Evolutionary conservation across 192 early-diverging fungal species (phyloP).

Genomic region (Diversispora eburnea): DNA sequence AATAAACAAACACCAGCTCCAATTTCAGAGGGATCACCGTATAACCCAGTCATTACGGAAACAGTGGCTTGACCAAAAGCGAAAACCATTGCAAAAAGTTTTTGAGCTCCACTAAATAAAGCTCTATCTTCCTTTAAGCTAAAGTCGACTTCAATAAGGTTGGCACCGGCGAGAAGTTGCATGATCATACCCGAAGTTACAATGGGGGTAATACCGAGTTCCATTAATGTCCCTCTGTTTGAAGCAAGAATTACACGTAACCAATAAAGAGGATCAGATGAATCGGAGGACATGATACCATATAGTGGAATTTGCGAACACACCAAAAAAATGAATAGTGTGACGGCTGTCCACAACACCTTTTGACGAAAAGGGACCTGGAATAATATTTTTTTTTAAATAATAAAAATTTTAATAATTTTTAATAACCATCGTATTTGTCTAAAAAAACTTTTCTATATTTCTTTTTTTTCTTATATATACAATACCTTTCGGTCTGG

Average conservation of each 20-base stretch:
- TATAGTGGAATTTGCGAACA: constrained; percentile 99
- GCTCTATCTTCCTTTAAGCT: constrained; percentile 97
- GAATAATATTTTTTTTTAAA: neutral
- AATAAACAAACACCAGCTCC: constrained; percentile 96
- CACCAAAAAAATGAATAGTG: constrained; percentile 98
- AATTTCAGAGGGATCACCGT: constrained; percentile 93
- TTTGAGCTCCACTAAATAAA: constrained; percentile 98
- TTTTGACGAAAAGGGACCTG: constrained; percentile 97
- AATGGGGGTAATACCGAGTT: constrained; percentile 99
- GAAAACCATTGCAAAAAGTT: constrained; percentile 98
- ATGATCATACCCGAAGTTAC: constrained; percentile 99
- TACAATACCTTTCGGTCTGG: constrained; percentile 89
- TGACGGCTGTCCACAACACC: constrained; percentile 99
- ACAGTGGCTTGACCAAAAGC: constrained; percentile 98
- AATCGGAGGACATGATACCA: constrained; percentile 99
- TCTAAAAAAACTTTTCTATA: neutral
- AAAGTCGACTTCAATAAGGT: constrained; percentile 99
- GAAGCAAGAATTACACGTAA: constrained; percentile 99
- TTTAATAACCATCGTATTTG: neutral
- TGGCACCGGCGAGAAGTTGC: constrained; percentile 98
- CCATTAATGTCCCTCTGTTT: constrained; percentile 99
- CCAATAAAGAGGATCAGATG: constrained; percentile 99
- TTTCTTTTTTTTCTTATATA: too few species aligned
- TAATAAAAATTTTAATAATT: neutral
- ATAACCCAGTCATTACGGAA: constrained; percentile 96